Percentiles rank a stretch among this genome's conserved stretches.
phyloP scores from a whole-genome alignment of 768 basidiomycete genomes.

The Mycena pura region DNA sequence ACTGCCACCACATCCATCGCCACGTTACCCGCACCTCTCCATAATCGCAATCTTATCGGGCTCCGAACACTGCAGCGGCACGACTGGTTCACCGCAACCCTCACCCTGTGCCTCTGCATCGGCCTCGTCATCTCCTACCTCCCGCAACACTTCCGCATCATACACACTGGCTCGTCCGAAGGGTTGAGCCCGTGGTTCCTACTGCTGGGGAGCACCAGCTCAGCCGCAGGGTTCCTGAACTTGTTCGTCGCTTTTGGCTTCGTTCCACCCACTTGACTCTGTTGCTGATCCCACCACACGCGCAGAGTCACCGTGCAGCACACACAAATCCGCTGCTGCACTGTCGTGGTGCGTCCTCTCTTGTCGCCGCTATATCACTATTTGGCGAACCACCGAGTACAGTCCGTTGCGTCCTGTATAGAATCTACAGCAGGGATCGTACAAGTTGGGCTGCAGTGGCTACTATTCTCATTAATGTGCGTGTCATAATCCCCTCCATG shows the following conservation, averaged over 20 bases:
- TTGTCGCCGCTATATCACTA: background rate
- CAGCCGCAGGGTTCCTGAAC: slow-evolving; percentile 84
- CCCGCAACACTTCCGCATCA: slow-evolving; percentile 89
- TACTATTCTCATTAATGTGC: slow-evolving; percentile 83
- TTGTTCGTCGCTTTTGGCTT: slow-evolving; percentile 38
- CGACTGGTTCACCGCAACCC: slow-evolving; percentile 71
- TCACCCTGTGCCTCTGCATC: slow-evolving; percentile 67
- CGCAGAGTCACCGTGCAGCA: slow-evolving; percentile 85
- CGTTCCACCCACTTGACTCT: background rate
- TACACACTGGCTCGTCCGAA: slow-evolving; percentile 76
- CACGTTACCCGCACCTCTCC: background rate
- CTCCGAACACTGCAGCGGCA: slow-evolving; percentile 55
- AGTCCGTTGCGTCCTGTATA: slow-evolving; percentile 62
- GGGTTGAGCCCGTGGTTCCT: slow-evolving; percentile 94
- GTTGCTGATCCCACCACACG: slow-evolving; percentile 25
- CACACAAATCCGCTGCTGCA: slow-evolving; percentile 82
- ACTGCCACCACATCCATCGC: background rate
- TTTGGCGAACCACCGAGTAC: background rate
- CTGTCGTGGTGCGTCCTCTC: slow-evolving; percentile 63
- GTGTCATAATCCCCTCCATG: slow-evolving; percentile 38
- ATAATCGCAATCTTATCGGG: background rate
- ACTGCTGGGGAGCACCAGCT: slow-evolving; percentile 85
- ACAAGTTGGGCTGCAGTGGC: slow-evolving; percentile 86
- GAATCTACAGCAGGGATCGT: slow-evolving; percentile 74
- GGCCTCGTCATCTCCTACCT: slow-evolving; percentile 85